Conservation (phyloP, 2,329 filamentous ascomycete genomes). For the Fusarium nodosum region DNA sequence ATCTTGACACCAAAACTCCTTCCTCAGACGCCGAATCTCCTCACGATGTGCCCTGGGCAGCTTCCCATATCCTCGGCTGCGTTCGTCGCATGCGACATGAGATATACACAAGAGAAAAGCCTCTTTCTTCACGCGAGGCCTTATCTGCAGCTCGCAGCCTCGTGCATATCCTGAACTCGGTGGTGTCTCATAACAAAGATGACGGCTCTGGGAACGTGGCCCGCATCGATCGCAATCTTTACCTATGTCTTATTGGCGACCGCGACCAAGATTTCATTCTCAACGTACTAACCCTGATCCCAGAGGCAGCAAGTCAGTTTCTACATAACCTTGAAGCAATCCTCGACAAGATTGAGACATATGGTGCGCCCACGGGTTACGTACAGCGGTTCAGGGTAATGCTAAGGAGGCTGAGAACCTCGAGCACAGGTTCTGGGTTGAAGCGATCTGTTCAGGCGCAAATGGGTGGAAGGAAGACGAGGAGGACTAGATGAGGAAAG, state of each 20-base stretch:
- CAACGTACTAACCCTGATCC: conserved; percentile 59
- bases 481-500: conserved; percentile 54
- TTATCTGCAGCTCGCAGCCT: conserved; percentile 63
- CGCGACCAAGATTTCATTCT: conserved; percentile 61
- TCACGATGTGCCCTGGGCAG: conserved; percentile 63
- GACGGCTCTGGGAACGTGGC: conserved; percentile 49
- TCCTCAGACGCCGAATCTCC: conserved; percentile 49
- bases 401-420: conserved; percentile 51
- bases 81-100: conserved; percentile 59
- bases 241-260: conserved; percentile 62
- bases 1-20: conserved; percentile 53
- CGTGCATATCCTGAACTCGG: conserved; percentile 61
- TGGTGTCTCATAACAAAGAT: conserved; percentile 59
- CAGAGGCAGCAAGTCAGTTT: conserved; percentile 61
- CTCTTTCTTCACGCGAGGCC: conserved; percentile 57
- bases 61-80: conserved; percentile 60
- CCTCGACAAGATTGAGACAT: conserved; percentile 52
- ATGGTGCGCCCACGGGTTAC: conserved; percentile 55
- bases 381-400: conserved; percentile 54
- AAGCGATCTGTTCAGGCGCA: conserved; percentile 53
- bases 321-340: conserved; percentile 56
- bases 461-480: conserved; percentile 48
- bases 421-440: conserved; percentile 47
- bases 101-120: conserved; percentile 56
- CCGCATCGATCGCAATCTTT: conserved; percentile 60